Evolutionary conservation across 2,329 filamentous ascomycete species (phyloP).

Genomic region (Fusarium nelsonii): DNA sequence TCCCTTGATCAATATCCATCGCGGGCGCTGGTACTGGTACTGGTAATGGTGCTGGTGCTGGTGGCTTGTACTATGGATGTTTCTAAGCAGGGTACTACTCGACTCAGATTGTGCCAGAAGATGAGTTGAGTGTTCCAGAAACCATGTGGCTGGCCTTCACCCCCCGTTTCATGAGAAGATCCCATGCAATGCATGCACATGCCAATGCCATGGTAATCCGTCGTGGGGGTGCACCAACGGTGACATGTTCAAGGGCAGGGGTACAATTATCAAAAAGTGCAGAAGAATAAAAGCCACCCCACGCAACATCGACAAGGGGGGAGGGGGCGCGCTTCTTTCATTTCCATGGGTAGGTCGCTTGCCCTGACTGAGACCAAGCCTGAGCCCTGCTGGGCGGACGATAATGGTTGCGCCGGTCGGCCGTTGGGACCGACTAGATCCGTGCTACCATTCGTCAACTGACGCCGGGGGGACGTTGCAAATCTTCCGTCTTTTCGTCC

Average conservation of each 20-base stretch:
- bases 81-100: background rate
- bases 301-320: background rate
- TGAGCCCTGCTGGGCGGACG: constrained; percentile 37
- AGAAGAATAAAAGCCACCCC: background rate
- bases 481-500: constrained; percentile 32
- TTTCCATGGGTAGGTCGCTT: constrained; percentile 7
- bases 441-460: constrained; percentile 33
- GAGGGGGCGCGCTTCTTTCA: background rate
- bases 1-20: background rate
- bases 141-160: constrained; percentile 25
- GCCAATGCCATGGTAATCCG: constrained; percentile 6
- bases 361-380: constrained; percentile 12
- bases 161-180: constrained; percentile 27
- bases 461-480: constrained; percentile 11
- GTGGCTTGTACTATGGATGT: background rate
- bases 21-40: background rate
- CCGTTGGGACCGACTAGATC: constrained; percentile 43
- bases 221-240: constrained; percentile 4
- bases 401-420: constrained; percentile 30
- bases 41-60: background rate
- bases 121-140: constrained; percentile 24
- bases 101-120: constrained; percentile 20
- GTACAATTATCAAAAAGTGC: background rate
- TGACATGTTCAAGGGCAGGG: background rate
- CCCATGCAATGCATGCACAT: constrained; percentile 29